A percentile compares a stretch with the other conserved stretches of the same genome.
Conservation (phyloP, 441 rosid genomes). For the Pelargonium australe region DNA sequence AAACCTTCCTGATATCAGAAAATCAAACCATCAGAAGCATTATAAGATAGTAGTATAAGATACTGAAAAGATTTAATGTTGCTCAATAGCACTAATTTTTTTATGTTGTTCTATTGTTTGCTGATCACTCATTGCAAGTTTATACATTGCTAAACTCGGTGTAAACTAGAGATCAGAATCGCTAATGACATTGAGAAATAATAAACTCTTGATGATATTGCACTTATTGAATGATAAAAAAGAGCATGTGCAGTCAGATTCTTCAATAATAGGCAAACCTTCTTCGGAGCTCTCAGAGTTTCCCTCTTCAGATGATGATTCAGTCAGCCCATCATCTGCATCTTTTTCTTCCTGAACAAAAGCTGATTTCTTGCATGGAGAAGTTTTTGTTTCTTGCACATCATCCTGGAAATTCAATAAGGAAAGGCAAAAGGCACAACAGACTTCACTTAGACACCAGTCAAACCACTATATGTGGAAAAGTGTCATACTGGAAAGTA, state of each 20-base stretch:
- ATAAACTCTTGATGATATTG: background rate
- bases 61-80: too few species aligned
- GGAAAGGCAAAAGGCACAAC: conserved; percentile 37
- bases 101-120: background rate
- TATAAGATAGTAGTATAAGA: too few species aligned
- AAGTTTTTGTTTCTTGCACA: conserved; percentile 31
- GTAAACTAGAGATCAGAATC: background rate
- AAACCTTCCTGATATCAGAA: too few species aligned
- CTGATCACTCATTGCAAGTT: background rate
- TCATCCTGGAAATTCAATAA: conserved; percentile 46
- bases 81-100: too few species aligned
- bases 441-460: conserved; percentile 15
- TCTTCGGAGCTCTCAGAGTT: conserved; percentile 44
- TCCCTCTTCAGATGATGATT: conserved; percentile 44
- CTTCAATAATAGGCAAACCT: conserved; percentile 33
- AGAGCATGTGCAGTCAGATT: conserved; percentile 23
- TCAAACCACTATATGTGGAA: conserved; percentile 6
- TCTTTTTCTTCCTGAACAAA: conserved; percentile 28
- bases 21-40: too few species aligned
- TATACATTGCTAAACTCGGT: background rate
- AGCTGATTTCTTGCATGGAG: conserved; percentile 30
- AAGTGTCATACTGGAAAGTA: conserved; percentile 15
- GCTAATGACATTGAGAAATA: background rate
- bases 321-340: conserved; percentile 31
- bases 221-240: conserved; percentile 7